phyloP scores from a whole-genome alignment of 345 rosid species.

The Durio zibethinus region DNA sequence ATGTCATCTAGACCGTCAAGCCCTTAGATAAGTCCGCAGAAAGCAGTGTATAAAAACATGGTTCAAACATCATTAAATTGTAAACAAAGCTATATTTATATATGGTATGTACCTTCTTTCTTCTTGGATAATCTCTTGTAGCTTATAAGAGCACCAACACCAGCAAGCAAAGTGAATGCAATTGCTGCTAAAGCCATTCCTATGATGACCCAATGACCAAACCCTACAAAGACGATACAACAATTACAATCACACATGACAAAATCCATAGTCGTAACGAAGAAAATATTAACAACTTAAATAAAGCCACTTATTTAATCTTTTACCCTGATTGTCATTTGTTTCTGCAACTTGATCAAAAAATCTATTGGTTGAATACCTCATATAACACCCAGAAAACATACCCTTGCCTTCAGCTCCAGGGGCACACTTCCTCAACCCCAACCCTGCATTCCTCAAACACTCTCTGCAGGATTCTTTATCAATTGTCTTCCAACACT shows the following conservation, averaged over 20 bases:
- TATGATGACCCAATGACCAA: constrained; percentile 13
- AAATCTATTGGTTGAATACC: constrained; percentile 38
- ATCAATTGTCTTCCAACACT: constrained; percentile 45
- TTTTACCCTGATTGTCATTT: neutral
- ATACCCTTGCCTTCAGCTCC: constrained; percentile 46
- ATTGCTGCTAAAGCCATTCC: constrained; percentile 26
- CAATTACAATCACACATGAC: neutral
- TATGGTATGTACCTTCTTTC: constrained; percentile 35
- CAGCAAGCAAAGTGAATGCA: constrained; percentile 18
- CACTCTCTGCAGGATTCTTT: constrained; percentile 39
- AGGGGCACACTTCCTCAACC: constrained; percentile 29
- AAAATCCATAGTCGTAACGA: neutral
- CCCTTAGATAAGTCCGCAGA: too few species aligned
- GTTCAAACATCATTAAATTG: neutral
- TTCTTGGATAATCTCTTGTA: constrained; percentile 23
- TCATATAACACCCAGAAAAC: constrained; percentile 46
- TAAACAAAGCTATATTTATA: neutral
- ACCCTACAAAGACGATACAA: neutral
- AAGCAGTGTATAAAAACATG: too few species aligned
- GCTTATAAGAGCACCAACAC: constrained; percentile 9
- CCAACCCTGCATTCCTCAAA: constrained; percentile 30
- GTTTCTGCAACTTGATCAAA: constrained; percentile 10
- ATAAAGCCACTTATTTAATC: neutral
- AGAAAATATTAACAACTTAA: constrained; percentile 14
- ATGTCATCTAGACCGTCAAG: neutral